These are phyloP conservation scores for Dalbergia cochinchinensis DNA, from an alignment of 306 rosid species.

Conservation along the genomic window DNA sequence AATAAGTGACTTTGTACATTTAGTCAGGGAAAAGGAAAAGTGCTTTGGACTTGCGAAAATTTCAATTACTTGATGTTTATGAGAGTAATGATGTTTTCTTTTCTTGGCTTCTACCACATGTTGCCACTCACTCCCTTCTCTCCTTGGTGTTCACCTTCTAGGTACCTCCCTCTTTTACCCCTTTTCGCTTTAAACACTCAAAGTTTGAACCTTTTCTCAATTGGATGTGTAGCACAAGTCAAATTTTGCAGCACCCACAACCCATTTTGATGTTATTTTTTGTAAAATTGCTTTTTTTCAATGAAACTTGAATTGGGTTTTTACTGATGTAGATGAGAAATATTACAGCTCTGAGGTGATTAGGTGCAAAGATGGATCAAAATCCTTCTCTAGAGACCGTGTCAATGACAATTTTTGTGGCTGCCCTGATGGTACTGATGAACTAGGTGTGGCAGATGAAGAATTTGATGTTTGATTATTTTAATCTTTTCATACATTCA, in stretches of 20 bases:
- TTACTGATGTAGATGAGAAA: constrained; percentile 72
- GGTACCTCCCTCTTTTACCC: constrained; percentile 51
- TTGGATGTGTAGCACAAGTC: constrained; percentile 21
- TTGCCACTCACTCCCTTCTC: constrained; percentile 48
- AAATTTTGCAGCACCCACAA: constrained; percentile 35
- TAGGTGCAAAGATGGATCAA: constrained; percentile 79
- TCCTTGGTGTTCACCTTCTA: constrained; percentile 81
- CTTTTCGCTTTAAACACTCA: constrained; percentile 18
- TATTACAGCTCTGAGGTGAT: constrained; percentile 67
- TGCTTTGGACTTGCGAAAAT: too few relatives aligned
- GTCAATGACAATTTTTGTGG: constrained; percentile 88
- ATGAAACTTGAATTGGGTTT: constrained; percentile 30
- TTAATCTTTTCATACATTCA: too few relatives aligned
- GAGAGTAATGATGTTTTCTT: constrained; percentile 45
- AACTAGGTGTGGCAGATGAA: constrained; percentile 66
- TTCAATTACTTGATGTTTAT: too few relatives aligned
- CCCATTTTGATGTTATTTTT: constrained; percentile 20
- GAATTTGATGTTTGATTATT: background rate
- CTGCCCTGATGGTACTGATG: constrained; percentile 91
- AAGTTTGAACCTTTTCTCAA: constrained; percentile 35
- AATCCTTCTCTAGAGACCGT: constrained; percentile 74
- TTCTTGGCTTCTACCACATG: constrained; percentile 49
- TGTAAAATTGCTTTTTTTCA: background rate
- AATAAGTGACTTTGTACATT: too few relatives aligned
- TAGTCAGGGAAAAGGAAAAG: too few relatives aligned